Percentiles rank a stretch among this genome's conserved stretches.
Conservation (phyloP, 768 basidiomycete species). For the Aureoboletus auriporus region DNA sequence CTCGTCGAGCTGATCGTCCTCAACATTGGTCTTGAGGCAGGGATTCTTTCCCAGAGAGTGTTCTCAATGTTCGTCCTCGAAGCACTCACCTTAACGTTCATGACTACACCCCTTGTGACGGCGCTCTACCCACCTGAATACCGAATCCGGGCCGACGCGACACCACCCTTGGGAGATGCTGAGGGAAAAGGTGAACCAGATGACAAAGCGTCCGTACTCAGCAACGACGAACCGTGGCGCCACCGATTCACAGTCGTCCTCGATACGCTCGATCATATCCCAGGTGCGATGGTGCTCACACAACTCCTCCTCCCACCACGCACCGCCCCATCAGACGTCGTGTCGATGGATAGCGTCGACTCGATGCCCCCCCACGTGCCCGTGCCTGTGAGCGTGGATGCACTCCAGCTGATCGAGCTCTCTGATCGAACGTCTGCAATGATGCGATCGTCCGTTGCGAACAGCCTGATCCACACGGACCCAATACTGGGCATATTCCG, state of each 20-base stretch:
- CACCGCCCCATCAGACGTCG: background rate
- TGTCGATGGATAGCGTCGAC: constrained; percentile 6
- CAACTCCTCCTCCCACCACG: constrained; percentile 64
- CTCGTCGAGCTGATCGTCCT: constrained; percentile 93
- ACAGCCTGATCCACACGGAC: constrained; percentile 67
- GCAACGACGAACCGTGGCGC: constrained; percentile 35
- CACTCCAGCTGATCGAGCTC: constrained; percentile 83
- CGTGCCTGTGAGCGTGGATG: constrained; percentile 49
- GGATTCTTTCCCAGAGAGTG: constrained; percentile 69
- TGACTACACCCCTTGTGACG: constrained; percentile 76
- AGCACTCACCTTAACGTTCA: constrained; percentile 76
- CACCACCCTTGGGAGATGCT: constrained; percentile 17
- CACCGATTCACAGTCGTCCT: constrained; percentile 79
- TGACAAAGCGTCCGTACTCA: constrained; percentile 3
- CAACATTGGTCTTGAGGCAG: constrained; percentile 84
- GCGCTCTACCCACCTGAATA: constrained; percentile 61
- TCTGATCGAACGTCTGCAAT: constrained; percentile 63
- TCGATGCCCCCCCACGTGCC: background rate
- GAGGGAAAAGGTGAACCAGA: constrained; percentile 28
- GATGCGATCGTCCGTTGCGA: constrained; percentile 62
- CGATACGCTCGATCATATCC: constrained; percentile 85
- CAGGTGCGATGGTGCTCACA: constrained; percentile 85
- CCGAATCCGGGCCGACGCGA: constrained; percentile 42
- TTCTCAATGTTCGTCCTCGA: constrained; percentile 93
- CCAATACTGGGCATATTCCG: constrained; percentile 70